Base-by-base conservation (phyloP, 148 eudicot genomes). In the Arctostaphylos glauca region DNA sequence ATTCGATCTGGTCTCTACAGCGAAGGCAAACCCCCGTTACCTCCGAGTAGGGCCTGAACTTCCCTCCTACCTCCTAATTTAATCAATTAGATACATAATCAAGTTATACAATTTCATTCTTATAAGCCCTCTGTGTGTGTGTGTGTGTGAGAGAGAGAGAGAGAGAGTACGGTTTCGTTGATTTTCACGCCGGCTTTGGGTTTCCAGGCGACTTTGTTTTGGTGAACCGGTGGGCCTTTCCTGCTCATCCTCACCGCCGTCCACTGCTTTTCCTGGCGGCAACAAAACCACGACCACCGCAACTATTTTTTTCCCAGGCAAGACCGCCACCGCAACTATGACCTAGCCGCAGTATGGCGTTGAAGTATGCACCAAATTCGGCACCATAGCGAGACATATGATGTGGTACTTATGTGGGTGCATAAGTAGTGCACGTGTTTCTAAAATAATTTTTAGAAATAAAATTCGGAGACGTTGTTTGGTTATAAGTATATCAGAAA, bases 1-100 rank as follows among this genome's bases (percentile, higher is more conserved):
- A 96, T 78, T 93, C 98, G 74, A 96, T 96, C 82, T 96, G 98
- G n/a, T 93, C 97, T 75, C 82, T 93, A 81, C 99, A 96, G 23
- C 98, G 92, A 41, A 31, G 88, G 81, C 99, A 96, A 3, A 96
- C 98, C 62, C 99, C 99, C 0, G 94, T 92, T 14, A 94, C 64
- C 23, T 96, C 97, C 15, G 98, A 87, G 1, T 82, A 81, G 2
- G 99, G 99, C 77, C 95, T 85, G 80, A 90, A 92, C 83, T 85
- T 90, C 7, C 99, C 98, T 48, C 99, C 99, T 44, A 92, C 91
- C 87, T 96, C 99, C 97, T 95, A 86, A 46, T 9, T 18, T 79
- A 14, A 76, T 44, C 59, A 52, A 16, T 13, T 38, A 9, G 14
- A 13, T 18, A 14, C 14, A 5, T 1, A 10, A 54, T 7, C 13